Evolutionary conservation across 805 yeast genomes (phyloP), one percentile per base, ranked within the genome.

Genomic region (Torulaspora quercuum): DNA sequence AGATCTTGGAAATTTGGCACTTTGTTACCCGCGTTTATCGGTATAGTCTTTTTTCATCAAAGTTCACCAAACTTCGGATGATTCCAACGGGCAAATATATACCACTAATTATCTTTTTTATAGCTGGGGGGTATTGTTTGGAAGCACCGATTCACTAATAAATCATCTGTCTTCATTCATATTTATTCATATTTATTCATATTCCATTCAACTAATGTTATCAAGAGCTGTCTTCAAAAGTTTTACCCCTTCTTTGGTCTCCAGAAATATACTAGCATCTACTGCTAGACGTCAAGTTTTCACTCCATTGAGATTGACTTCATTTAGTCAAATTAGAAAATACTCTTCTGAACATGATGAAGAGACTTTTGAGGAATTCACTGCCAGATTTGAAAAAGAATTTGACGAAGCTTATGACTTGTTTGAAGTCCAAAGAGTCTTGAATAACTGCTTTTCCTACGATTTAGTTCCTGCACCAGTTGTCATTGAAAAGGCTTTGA

Each of bases 391-490:
- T 72, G 96, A 87, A 72, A 84, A 87, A 70, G 97, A 92, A 65
- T 92, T 92, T 59, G 97, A 92, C 54, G 87, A 83, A 64, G 95
- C 95, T 31, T 83, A 84, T 65, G 94, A 83, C 63, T 69, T 83
- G 41, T 83, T 83, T 52, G 94, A 83, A 70, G 90, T 83, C 42
- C 88, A 80, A 68, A 86, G 98, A 75, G 89, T 92, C 45, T 78
- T 92, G 64, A 92, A 94, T 80, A 92, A 92, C 73, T 88, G 95
- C 68, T 92, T 92, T 74, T 85, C 97, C 10, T 92, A 92, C 74
- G 98, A 92, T 70, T 78, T 92, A 67, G 98, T 92, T 39, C 98
- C 98, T 52, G 90, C 98, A 19, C 98, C 98, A 51, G 78, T 83
- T 45, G 97, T 92, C 46, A 76, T 92, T 60, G 95, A 86, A 70